Evolutionary conservation across 257 asterid species (phyloP).

Genomic region (Ophiorrhiza pumila): DNA sequence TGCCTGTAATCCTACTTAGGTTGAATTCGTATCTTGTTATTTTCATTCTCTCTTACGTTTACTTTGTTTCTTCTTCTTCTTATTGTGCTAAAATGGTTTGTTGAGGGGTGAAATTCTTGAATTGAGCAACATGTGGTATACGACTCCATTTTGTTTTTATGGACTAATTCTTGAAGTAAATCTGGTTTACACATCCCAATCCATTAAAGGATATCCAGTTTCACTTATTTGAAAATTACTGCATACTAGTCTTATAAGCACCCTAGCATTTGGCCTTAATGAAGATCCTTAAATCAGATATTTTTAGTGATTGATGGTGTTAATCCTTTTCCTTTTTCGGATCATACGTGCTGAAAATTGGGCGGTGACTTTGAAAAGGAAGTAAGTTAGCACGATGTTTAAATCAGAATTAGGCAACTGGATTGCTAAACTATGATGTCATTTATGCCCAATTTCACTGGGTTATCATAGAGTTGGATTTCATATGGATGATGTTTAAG

Average conservation of each 20-base stretch:
- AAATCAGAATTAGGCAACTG: too few relatives aligned
- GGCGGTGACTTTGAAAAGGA: too few relatives aligned
- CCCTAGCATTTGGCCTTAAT: not conserved
- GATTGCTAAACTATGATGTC: too few relatives aligned
- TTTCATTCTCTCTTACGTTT: not conserved
- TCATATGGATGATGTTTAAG: too few relatives aligned
- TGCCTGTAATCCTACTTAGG: not conserved
- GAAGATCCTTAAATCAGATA: not conserved
- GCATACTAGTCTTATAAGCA: not conserved
- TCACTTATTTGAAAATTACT: not conserved
- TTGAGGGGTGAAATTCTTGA: slow-evolving; percentile 1
- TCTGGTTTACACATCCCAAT: not conserved
- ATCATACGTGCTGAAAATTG: too few relatives aligned
- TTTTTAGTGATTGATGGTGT: not conserved
- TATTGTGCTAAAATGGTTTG: not conserved
- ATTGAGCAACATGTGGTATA: not conserved
- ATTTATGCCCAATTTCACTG: too few relatives aligned
- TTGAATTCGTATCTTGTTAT: not conserved
- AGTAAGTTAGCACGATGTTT: too few relatives aligned
- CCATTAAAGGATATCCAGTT: too few relatives aligned
- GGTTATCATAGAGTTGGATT: too few relatives aligned
- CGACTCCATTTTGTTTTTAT: not conserved
- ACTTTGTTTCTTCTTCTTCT: not conserved
- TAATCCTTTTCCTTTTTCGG: too few relatives aligned
- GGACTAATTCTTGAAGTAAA: not conserved